Conservation (phyloP, 129 eudicot genomes). For the Artemisia tridentata region DNA sequence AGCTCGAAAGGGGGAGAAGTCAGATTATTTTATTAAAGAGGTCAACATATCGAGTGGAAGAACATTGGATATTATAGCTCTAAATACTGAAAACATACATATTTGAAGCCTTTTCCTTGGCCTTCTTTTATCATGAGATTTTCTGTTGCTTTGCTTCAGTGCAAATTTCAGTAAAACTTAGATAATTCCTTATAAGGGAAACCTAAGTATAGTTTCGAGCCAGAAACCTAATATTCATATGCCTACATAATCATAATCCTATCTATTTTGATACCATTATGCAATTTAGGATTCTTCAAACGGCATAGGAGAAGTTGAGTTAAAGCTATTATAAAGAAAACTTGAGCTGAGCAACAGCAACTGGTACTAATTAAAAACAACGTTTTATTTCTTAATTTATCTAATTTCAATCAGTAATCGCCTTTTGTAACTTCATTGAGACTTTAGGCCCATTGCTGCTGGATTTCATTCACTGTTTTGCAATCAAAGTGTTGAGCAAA, state of each 20-base stretch:
- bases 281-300: conserved; percentile 48
- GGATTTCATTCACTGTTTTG: conserved; percentile 52
- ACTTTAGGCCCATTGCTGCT: conserved; percentile 54
- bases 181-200: no score
- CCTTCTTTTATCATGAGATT: neutral
- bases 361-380: conserved; percentile 44
- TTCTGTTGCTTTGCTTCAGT: neutral
- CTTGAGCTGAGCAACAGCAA: conserved; percentile 51
- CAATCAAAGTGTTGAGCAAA: conserved; percentile 29
- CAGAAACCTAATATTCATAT: no score
- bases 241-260: neutral
- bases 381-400: neutral
- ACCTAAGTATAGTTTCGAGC: no score
- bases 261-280: neutral
- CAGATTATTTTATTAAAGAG: conserved; percentile 32
- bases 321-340: conserved; percentile 42
- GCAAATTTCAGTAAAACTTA: no score
- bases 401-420: conserved; percentile 2
- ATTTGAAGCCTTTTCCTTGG: conserved; percentile 24
- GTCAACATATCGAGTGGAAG: conserved; percentile 39
- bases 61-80: conserved; percentile 46
- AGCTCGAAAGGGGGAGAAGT: conserved; percentile 28
- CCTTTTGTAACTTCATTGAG: conserved; percentile 14
- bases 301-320: conserved; percentile 30
- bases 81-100: conserved; percentile 47